Base-by-base conservation (phyloP, 352 stramenopile genomes). In the Pythium brassicae region DNA sequence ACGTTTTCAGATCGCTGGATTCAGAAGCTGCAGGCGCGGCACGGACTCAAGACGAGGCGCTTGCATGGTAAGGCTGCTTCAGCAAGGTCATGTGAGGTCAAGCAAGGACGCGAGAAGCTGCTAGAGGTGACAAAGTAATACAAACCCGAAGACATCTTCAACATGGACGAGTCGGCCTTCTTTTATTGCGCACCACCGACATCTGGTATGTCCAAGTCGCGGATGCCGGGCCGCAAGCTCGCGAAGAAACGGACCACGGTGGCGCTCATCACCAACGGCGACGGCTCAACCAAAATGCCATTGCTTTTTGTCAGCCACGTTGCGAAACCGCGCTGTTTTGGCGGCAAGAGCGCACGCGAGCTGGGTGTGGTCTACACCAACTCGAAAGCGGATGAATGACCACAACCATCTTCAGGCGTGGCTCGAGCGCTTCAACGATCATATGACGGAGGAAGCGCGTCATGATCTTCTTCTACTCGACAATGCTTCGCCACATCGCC, bases 101-200 rank as follows among this genome's bases (percentile, higher is more conserved):
- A 46, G 40, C 10, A 22, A 46, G 15, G 19, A 22, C 19, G 40
- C 5, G 40, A 11, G 7, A 10, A 3, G 14, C 19, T 46, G 7
- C 2, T 46, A 46, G 40, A 46, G 20, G 40, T 46, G 40, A 46
- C 40, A 10, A 46, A 46, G 17, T n/a, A 32, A 49, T 49, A 49
- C 43, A 49, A 49, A 25, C n/a, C 22, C 11, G n/a, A 49, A 49
- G 43, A 32, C 15, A 32, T 27, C 29, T 27, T 49, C 43, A 32
- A 49, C n/a, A 32, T 29, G 43, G 43, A 49, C 20, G 20, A 27
- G 43, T 8, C 40, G 5, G 40, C 40, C 7, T 46, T 25, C n/a
- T 46, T 46, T 14, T 46, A 23, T 22, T 25, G 40, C 19, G 19
- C 40, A 25, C 17, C 40, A 12, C 40, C 40, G 2, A 46, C 40